Conservation (phyloP, 768 basidiomycete genomes). For the Suillus fuscotomentosus region DNA sequence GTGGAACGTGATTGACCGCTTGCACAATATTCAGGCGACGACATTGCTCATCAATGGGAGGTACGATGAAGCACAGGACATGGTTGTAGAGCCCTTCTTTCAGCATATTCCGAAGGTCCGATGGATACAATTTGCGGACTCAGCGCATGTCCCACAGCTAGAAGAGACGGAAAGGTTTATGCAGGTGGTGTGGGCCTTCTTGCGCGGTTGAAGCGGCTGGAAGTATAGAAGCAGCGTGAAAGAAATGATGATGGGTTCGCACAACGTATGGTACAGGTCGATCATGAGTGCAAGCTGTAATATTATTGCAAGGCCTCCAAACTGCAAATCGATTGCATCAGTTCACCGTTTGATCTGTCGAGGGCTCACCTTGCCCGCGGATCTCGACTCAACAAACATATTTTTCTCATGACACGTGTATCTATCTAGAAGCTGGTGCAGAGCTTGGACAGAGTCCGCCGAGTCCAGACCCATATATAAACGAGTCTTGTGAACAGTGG, state of each 20-base stretch:
- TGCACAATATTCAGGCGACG: constrained; percentile 32
- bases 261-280: not conserved
- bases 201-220: constrained; percentile 8
- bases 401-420: not conserved
- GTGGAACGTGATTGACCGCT: constrained; percentile 34
- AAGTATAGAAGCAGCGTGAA: not conserved
- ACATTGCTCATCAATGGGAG: constrained; percentile 37
- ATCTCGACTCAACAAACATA: not conserved
- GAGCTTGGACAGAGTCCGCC: no score
- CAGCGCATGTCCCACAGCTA: constrained; percentile 34
- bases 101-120: constrained; percentile 29
- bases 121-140: constrained; percentile 38
- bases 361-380: not conserved
- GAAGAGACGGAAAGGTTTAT: constrained; percentile 38
- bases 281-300: not conserved
- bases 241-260: not conserved
- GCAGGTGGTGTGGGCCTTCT: constrained; percentile 30
- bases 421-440: not conserved
- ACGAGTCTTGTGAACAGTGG: not conserved
- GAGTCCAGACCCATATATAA: not conserved
- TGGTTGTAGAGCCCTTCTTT: constrained; percentile 33
- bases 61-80: constrained; percentile 37
- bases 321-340: not conserved
- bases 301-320: not conserved
- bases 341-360: not conserved